phyloP scores from a whole-genome alignment of 257 asterid species.

The Rauvolfia tetraphylla region DNA sequence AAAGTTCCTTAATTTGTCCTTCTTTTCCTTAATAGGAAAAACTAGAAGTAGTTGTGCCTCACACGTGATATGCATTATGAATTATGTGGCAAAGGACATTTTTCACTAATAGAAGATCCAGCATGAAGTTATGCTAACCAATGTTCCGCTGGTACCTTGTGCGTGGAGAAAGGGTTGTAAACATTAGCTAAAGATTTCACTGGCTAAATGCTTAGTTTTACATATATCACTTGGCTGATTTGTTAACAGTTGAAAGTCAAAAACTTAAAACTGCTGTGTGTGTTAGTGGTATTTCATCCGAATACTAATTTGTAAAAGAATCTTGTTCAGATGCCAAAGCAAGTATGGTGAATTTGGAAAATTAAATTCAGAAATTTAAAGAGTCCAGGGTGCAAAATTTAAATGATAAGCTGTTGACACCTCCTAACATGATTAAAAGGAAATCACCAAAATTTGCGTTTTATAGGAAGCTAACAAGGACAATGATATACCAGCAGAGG shows the following conservation, averaged over 20 bases:
- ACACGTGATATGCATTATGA: not conserved
- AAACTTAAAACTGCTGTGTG: too few relatives aligned
- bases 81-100: not conserved
- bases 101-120: not conserved
- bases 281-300: not conserved
- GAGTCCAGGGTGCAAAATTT: not conserved
- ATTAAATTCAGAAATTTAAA: not conserved
- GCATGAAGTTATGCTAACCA: not conserved
- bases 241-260: not conserved
- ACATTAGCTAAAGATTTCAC: not conserved
- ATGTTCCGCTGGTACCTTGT: not conserved
- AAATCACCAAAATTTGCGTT: conserved; percentile 33
- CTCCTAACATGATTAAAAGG: conserved; percentile 22
- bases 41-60: not conserved
- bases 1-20: not conserved
- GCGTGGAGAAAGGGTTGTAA: not conserved
- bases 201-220: not conserved
- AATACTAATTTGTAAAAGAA: not conserved
- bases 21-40: not conserved
- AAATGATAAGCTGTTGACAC: not conserved
- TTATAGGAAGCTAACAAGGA: conserved; percentile 68
- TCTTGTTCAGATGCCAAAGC: not conserved
- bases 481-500: conserved; percentile 35
- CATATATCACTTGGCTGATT: not conserved
- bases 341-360: not conserved